Conservation (phyloP, 75 land plant genomes). For the Cunninghamia lanceolata region DNA sequence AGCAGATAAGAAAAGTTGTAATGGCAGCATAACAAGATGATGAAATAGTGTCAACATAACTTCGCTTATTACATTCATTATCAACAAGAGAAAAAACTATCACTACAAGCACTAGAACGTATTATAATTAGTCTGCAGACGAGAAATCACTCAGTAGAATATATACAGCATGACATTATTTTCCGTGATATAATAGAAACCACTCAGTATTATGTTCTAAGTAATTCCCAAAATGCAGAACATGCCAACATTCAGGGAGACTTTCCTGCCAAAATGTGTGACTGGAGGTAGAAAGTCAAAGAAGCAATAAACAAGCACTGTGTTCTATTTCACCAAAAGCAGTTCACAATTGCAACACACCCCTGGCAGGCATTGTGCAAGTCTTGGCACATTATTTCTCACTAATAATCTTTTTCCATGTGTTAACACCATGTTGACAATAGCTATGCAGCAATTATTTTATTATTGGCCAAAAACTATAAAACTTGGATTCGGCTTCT, state of each 20-base stretch:
- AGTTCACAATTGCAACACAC: background rate
- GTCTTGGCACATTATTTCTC: background rate
- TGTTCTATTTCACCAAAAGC: background rate
- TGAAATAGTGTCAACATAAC: background rate
- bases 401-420: background rate
- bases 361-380: conserved; percentile 1
- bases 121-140: background rate
- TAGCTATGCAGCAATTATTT: background rate
- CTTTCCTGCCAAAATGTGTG: background rate
- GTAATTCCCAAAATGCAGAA: background rate
- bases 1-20: background rate
- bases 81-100: background rate
- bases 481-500: background rate
- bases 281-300: background rate
- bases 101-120: background rate
- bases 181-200: background rate
- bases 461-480: background rate
- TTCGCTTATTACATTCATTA: background rate
- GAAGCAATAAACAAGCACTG: background rate
- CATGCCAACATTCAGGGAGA: background rate
- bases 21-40: background rate
- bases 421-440: background rate
- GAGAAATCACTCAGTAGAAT: background rate
- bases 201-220: background rate
- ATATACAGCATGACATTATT: background rate